Base-by-base conservation (phyloP, 2,329 filamentous ascomycete genomes). In the Dothideomycetes sp. region DNA sequence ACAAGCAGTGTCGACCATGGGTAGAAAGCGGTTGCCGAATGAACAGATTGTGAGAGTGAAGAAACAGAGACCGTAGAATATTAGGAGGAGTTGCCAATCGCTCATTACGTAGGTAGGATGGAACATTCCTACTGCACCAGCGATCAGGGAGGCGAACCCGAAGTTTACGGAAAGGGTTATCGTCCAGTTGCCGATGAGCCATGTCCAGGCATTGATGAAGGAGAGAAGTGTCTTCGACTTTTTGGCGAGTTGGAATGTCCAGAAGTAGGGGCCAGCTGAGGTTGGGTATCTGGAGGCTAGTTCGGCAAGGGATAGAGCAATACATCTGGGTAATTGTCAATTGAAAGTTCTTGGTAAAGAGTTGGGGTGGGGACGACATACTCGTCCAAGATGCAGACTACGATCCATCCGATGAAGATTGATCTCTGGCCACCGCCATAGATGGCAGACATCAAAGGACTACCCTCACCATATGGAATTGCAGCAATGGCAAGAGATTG, bases 101-200 rank as follows among this genome's bases (percentile, higher is more conserved):
- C 67, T 69, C 32, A 71, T 61, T 0, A 54, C 61, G 54, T 70
- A 76, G 43, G 70, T 64, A 0, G 71, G 69, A 39, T 73, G 67
- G 49, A 70, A 78, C 49, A 78, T 68, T 23, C 33, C 41, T 3
- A 43, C 41, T 7, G 33, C 27, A 71, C 71, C 3, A 3, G 68
- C 67, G 23, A 77, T 60, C 33, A 78, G 70, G 11, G 66, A 58
- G 3, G 70, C 63, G 24, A 71, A 71, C 53, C 81, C 83, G 51
- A 86, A 87, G 65, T 84, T 84, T 53, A 87, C 82, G 17, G 80
- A 73, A 15, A 86, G 67, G 0, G 82, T 85, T 51, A 88, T 87
- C 45, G 80, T 84, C 59, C 85, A 80, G 62, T 87, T 87, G 39
- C 84, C 83, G 32, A 85, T 78, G 13, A 85, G 72, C 56, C 83